Conservation (phyloP, 768 basidiomycete species). For the Dendrothele bispora region DNA sequence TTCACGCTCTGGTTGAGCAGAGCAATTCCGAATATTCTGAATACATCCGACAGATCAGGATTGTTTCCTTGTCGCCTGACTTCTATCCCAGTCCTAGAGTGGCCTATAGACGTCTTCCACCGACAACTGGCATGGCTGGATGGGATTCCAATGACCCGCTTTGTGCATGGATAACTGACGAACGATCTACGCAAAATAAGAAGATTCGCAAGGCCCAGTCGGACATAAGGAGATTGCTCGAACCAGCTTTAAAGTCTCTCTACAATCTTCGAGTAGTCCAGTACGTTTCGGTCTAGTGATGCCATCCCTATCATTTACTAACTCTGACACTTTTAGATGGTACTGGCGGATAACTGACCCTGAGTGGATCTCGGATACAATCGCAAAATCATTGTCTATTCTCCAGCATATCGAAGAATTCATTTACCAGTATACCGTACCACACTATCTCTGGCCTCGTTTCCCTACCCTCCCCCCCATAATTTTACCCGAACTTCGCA, state of each 20-base stretch:
- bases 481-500: background rate
- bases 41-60: background rate
- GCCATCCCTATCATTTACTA: background rate
- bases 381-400: background rate
- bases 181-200: background rate
- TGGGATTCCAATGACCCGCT: background rate
- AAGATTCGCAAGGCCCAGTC: background rate
- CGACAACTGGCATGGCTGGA: too few relatives aligned
- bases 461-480: background rate
- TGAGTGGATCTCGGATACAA: background rate
- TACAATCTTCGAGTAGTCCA: background rate
- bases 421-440: background rate
- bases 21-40: background rate
- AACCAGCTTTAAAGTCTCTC: conserved; percentile 1
- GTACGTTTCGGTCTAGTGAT: background rate
- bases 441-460: background rate
- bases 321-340: background rate
- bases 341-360: background rate
- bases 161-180: background rate
- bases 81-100: background rate
- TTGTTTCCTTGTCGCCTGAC: background rate
- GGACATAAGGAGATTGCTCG: background rate
- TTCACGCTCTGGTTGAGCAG: background rate
- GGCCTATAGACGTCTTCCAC: background rate
- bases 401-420: background rate